Base-by-base conservation (phyloP, 2,329 filamentous ascomycete species). In the Colletotrichum sp. region DNA sequence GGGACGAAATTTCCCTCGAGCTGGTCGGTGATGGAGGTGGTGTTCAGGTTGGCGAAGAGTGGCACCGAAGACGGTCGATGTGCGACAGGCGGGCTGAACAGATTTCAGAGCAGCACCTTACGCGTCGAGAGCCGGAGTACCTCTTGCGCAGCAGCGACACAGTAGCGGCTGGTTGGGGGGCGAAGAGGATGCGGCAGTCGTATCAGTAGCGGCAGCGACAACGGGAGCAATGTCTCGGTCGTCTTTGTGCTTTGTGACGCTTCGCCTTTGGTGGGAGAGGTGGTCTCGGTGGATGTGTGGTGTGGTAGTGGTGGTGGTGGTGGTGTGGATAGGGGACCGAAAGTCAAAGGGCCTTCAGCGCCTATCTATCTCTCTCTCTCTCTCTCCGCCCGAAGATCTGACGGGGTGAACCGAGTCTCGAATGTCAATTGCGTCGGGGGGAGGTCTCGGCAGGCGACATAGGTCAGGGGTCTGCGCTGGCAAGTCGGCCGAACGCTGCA, bases 1-100 rank as follows among this genome's bases (percentile, higher is more conserved):
- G 75, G 75, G 71, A 73, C 73, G 63, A 72, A 68, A 34, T 72
- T 76, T 73, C 73, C 73, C 73, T 76, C 69, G 69, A 76, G 73
- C 69, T 5, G 68, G 62, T 60, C 72, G 73, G 73, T 52, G 44
- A 21, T 52, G 44, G 44, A 52, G 44, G 44, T 52, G 44, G 44
- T 52, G 44, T 52, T 52, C 44, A 52, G 39, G 18, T 67, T 60
- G 63, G 57, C 44, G 26, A 62, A 52, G 73, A 44, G 69, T 68
- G 62, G 30, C 59, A 69, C 39, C 57, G 73, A 49, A 73, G 64
- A 76, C 26, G 64, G 57, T 69, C 44, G 6, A 52, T 52, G 44
- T 52, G 44, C 44, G 44, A 52, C 44, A 52, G n/a, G 44, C 39
- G 34, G 69, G 73, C 69, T 72, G 36, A 55, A 72, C 69, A 71